Evolutionary conservation across 495 filamentous ascomycete genomes (phyloP), one percentile per base, ranked within the genome.

Genomic region (Pyronema omphalodes): DNA sequence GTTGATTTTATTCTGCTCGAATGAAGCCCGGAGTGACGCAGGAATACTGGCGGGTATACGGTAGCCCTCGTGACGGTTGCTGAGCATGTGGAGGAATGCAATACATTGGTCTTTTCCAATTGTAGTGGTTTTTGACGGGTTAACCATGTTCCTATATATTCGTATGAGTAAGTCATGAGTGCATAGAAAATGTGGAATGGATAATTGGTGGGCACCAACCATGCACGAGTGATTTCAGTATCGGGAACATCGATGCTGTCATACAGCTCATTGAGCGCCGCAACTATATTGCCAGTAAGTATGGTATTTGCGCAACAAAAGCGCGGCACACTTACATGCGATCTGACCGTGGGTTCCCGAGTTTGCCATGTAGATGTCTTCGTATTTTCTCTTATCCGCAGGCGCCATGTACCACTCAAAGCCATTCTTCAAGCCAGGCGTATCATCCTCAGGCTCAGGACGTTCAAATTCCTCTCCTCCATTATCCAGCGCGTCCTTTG

Each of bases 381-480:
- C 85, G 68, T 98, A 98, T 69, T 93, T 94, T 52, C 78, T 63
- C 69, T 86, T 89, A 66, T 96, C 88, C 40, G 72, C 68, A 1
- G 91, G 91, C 56, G 77, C 84, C 88, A 98, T 96, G 69, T 98
- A 98, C 91, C 91, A 98, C 67, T 98, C 91, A 68, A 98, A 98
- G 0, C 88, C 88, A 69, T 94, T 85, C 66, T 91, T 93, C 52
- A 98, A 70, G 6, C 91, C 86, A 4, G 78, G 77, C 17, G 76
- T 77, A 63, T 88, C 86, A 57, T 86, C 82, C 56, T 88, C 84
- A 54, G 80, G 74, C 44, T 79, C 71, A 57, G 86, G 75, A 55
- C 78, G 76, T 68, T 94, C 87, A 68, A 95, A 94, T 56, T 82
- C 76, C 36, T 81, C 75, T 53, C 80, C 82, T 40, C 78, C 75